phyloP scores from a whole-genome alignment of 177 flowering plant genomes.

The Telopea speciosissima region DNA sequence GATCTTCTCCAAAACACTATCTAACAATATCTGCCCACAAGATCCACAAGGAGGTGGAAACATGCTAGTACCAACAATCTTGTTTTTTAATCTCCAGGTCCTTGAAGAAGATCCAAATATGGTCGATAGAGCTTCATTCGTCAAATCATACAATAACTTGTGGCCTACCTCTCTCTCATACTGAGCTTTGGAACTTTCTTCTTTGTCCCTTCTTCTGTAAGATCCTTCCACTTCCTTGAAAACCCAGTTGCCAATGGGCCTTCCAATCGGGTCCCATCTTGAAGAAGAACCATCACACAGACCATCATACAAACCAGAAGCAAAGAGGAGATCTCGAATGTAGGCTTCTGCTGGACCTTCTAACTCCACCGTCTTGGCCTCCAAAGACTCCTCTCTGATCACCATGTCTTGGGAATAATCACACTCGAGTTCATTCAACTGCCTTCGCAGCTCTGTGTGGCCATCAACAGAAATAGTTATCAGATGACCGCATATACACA shows the following conservation, averaged over 20 bases:
- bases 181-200: slow-evolving; percentile 15
- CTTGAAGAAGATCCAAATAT: slow-evolving; percentile 41
- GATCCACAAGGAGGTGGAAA: slow-evolving; percentile 42
- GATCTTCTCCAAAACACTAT: slow-evolving; percentile 49
- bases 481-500: too few species aligned
- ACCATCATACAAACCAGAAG: slow-evolving; percentile 68
- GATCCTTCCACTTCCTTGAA: slow-evolving; percentile 72
- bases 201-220: slow-evolving; percentile 27
- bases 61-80: slow-evolving; percentile 17
- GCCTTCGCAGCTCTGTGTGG: slow-evolving; percentile 59
- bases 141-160: slow-evolving; percentile 55
- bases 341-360: slow-evolving; percentile 55
- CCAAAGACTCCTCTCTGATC: slow-evolving; percentile 28
- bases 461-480: not conserved
- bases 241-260: slow-evolving; percentile 43
- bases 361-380: slow-evolving; percentile 31
- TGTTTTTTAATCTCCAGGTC: slow-evolving; percentile 38
- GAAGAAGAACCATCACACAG: slow-evolving; percentile 32
- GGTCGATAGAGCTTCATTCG: slow-evolving; percentile 56
- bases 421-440: slow-evolving; percentile 53
- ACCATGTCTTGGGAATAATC: slow-evolving; percentile 29
- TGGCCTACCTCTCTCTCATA: slow-evolving; percentile 31
- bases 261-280: slow-evolving; percentile 45
- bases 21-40: slow-evolving; percentile 48
- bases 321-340: slow-evolving; percentile 63